Evolutionary conservation across 148 eudicot genomes (phyloP).

Genomic region (Salicornia ramosissima): DNA sequence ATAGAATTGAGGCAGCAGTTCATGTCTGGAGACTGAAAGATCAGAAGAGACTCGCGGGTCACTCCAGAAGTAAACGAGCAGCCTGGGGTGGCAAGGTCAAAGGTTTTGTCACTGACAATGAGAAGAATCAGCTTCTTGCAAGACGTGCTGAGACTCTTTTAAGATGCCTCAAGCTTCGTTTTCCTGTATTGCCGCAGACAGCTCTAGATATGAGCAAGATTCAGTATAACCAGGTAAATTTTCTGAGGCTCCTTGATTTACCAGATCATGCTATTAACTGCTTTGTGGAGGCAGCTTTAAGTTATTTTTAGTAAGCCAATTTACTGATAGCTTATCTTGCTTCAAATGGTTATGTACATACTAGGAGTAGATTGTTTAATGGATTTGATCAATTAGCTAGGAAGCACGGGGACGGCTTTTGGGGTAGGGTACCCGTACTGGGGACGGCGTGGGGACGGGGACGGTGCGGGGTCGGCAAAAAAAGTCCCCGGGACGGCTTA

Average conservation of each 20-base stretch:
- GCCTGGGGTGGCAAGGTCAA: slow-evolving; percentile 84
- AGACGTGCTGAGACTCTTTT: slow-evolving; percentile 73
- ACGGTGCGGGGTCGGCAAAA: no score
- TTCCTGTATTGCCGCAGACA: slow-evolving; percentile 94
- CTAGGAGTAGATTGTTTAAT: not conserved
- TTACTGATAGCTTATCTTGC: no score
- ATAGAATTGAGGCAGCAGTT: slow-evolving; percentile 86
- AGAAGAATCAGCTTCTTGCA: slow-evolving; percentile 60
- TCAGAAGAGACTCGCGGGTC: slow-evolving; percentile 38
- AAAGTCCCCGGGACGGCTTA: no score
- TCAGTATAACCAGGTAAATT: slow-evolving; percentile 79
- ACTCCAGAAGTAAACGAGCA: slow-evolving; percentile 47
- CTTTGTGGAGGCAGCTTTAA: not conserved
- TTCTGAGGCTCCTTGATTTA: not conserved
- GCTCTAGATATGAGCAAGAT: slow-evolving; percentile 91
- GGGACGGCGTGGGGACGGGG: no score
- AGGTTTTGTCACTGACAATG: slow-evolving; percentile 64
- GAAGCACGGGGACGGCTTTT: no score
- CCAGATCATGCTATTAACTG: not conserved
- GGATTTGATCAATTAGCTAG: no score
- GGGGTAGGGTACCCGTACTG: no score
- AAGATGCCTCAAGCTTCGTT: slow-evolving; percentile 62
- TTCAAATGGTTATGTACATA: not conserved
- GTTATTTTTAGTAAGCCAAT: no score
- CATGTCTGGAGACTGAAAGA: slow-evolving; percentile 84